Conservation (phyloP, 148 eudicot genomes). For the Nepenthes gracilis region DNA sequence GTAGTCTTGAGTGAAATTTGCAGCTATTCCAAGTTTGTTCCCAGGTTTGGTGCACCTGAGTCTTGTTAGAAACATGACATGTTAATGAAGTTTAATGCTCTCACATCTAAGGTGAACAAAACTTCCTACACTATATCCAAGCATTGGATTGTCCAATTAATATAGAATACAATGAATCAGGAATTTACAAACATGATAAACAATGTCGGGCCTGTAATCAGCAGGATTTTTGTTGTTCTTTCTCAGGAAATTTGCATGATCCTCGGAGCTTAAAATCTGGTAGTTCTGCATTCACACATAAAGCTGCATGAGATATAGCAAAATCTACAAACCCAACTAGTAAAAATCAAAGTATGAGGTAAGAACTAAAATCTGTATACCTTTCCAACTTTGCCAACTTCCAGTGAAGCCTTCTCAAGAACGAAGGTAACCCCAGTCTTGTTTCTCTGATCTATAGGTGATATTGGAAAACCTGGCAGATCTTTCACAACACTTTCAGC, state of each 20-base stretch:
- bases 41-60: too few relatives aligned
- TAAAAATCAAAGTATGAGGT: background rate
- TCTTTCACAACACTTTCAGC: slow-evolving; percentile 25
- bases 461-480: slow-evolving; percentile 56
- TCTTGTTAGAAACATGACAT: too few relatives aligned
- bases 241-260: slow-evolving; percentile 62
- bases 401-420: slow-evolving; percentile 80
- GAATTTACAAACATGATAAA: slow-evolving; percentile 56
- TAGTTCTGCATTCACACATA: slow-evolving; percentile 36
- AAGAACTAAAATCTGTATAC: slow-evolving; percentile 11
- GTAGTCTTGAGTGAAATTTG: too few relatives aligned
- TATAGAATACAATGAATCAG: too few relatives aligned
- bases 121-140: background rate
- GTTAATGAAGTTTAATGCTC: too few relatives aligned
- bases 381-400: slow-evolving; percentile 97
- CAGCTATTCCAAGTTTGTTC: too few relatives aligned
- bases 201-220: slow-evolving; percentile 89
- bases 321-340: background rate
- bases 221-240: slow-evolving; percentile 67
- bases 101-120: too few relatives aligned
- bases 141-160: too few relatives aligned
- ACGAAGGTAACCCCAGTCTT: slow-evolving; percentile 64
- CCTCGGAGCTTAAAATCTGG: slow-evolving; percentile 76
- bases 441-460: slow-evolving; percentile 16
- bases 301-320: background rate